These are phyloP conservation scores for Cryptosporidium baileyi DNA, from an alignment of 169 alveolate species.

Conservation along the genomic window DNA sequence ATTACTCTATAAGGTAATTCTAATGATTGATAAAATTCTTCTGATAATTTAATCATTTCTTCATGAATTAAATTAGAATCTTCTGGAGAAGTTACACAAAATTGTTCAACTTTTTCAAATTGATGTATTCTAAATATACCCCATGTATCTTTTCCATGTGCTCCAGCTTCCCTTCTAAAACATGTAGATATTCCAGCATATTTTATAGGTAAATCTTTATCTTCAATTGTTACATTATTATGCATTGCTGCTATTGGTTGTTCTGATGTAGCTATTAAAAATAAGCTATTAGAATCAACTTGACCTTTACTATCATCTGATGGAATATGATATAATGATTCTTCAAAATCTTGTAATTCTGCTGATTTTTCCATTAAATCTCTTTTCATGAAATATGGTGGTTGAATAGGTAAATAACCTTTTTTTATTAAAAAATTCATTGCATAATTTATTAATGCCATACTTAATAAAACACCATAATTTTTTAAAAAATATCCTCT, in stretches of 20 bases:
- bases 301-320: constrained; percentile 53
- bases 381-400: constrained; percentile 97
- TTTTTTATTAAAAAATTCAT: constrained; percentile 86
- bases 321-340: constrained; percentile 88
- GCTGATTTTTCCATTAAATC: constrained; percentile 95
- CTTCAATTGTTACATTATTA: constrained; percentile 83
- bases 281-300: constrained; percentile 80
- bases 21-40: constrained; percentile 93
- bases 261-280: constrained; percentile 99
- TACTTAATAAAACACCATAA: constrained; percentile 92
- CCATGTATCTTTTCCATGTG: constrained; percentile 98
- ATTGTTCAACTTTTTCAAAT: constrained; percentile 98
- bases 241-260: constrained; percentile 98
- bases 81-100: constrained; percentile 93
- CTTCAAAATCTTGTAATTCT: constrained; percentile 97
- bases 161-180: constrained; percentile 99
- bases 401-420: constrained; percentile 96
- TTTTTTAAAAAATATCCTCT: constrained; percentile 97
- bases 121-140: constrained; percentile 99
- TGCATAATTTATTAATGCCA: constrained; percentile 96
- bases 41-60: constrained; percentile 94
- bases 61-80: constrained; percentile 85
- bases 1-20: constrained; percentile 96
- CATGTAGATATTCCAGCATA: constrained; percentile 97
- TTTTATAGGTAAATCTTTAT: constrained; percentile 87